Percentiles rank a stretch among this genome's conserved stretches.
Evolutionary conservation across 2,329 filamentous ascomycete species (phyloP).

Genomic region (Aspergillus pseudoviridinutans): DNA sequence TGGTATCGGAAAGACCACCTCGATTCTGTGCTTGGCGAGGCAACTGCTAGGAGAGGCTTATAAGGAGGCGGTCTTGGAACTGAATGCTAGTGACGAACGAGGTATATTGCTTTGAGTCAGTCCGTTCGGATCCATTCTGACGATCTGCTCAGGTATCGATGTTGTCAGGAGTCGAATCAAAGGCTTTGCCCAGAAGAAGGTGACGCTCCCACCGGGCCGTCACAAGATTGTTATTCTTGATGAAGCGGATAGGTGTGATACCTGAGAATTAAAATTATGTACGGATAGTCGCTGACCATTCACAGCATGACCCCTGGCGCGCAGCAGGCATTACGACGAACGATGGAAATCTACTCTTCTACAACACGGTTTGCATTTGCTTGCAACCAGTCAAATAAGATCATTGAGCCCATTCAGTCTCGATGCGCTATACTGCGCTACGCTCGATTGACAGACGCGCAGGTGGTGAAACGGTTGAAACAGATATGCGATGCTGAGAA

Average conservation of each 20-base stretch:
- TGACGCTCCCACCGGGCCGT: slow-evolving; percentile 81
- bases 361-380: slow-evolving; percentile 97
- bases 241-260: slow-evolving; percentile 73
- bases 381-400: slow-evolving; percentile 98
- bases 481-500: slow-evolving; percentile 92
- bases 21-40: slow-evolving; percentile 84
- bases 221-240: slow-evolving; percentile 98
- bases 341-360: slow-evolving; percentile 98
- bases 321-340: slow-evolving; percentile 88
- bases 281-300: slow-evolving; percentile 1
- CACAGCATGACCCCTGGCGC: slow-evolving; percentile 86
- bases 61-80: slow-evolving; percentile 93
- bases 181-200: slow-evolving; percentile 97
- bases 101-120: slow-evolving; percentile 42
- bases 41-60: slow-evolving; percentile 89
- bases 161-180: slow-evolving; percentile 97
- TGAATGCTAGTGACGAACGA: slow-evolving; percentile 95
- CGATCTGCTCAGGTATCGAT: slow-evolving; percentile 66
- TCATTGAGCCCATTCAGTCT: slow-evolving; percentile 97
- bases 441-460: slow-evolving; percentile 83
- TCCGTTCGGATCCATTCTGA: background rate
- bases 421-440: slow-evolving; percentile 95
- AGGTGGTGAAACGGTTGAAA: slow-evolving; percentile 83
- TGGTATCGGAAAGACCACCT: slow-evolving; percentile 97
- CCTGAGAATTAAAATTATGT: background rate